Conservation (phyloP, 495 filamentous ascomycete genomes). For the Aspergillus panamensis region DNA sequence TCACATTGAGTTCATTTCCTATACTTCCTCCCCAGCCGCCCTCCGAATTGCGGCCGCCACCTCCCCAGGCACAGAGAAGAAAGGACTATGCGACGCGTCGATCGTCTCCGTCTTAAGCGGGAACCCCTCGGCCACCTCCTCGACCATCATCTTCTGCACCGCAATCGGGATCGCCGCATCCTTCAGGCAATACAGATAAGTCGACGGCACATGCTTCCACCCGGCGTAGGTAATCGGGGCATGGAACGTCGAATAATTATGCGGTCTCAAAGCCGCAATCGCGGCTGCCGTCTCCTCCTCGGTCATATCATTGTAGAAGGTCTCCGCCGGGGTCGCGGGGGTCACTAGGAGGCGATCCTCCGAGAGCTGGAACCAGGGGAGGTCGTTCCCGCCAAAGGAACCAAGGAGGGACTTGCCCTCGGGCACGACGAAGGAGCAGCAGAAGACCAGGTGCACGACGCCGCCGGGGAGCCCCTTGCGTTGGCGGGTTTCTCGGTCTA, state of each 20-base stretch:
- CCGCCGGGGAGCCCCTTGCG: slow-evolving; percentile 33
- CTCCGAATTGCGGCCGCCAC: slow-evolving; percentile 17
- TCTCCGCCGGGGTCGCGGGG: neutral
- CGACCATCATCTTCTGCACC: slow-evolving; percentile 36
- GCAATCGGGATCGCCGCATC: slow-evolving; percentile 38
- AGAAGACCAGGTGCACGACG: slow-evolving; percentile 38
- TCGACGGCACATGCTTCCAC: slow-evolving; percentile 45
- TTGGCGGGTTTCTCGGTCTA: slow-evolving; percentile 31
- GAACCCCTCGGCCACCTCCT: slow-evolving; percentile 13
- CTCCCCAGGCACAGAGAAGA: slow-evolving; percentile 25
- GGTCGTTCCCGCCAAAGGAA: slow-evolving; percentile 18
- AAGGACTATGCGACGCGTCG: slow-evolving; percentile 33
- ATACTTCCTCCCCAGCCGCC: slow-evolving; percentile 17
- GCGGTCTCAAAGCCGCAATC: slow-evolving; percentile 11
- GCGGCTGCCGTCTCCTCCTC: neutral
- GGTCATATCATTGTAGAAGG: slow-evolving; percentile 1
- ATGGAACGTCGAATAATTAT: slow-evolving; percentile 18
- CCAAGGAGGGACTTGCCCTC: slow-evolving; percentile 20
- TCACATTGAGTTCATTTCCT: too few species aligned
- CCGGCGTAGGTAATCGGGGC: slow-evolving; percentile 37
- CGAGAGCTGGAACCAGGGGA: slow-evolving; percentile 16
- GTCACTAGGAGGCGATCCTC: slow-evolving; percentile 7
- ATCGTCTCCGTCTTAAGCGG: slow-evolving; percentile 22
- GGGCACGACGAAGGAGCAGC: slow-evolving; percentile 30
- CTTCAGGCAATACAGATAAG: slow-evolving; percentile 47